Evolutionary conservation across 768 basidiomycete species (phyloP).

Genomic region (Termitomyces sp.): DNA sequence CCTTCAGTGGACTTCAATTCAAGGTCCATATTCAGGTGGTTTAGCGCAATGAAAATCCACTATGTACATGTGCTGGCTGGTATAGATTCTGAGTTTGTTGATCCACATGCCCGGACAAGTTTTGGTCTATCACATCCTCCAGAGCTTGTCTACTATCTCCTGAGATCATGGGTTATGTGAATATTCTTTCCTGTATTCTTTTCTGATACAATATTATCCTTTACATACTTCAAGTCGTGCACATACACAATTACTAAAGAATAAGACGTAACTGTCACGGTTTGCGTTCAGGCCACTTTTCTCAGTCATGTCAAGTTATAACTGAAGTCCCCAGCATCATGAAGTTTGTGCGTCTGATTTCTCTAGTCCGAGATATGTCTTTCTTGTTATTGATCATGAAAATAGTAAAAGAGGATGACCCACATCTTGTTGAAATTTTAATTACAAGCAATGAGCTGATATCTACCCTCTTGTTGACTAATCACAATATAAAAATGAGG

Average conservation of each 20-base stretch:
- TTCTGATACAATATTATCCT: too few relatives aligned
- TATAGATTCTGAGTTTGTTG: slow-evolving; percentile 51
- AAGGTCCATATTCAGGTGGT: slow-evolving; percentile 53
- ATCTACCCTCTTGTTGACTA: too few relatives aligned
- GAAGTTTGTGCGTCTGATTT: not conserved
- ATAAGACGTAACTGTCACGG: too few relatives aligned
- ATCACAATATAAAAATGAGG: too few relatives aligned
- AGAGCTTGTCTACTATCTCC: slow-evolving; percentile 62
- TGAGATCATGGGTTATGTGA: slow-evolving; percentile 54
- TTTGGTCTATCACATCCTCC: slow-evolving; percentile 45
- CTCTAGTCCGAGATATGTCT: not conserved
- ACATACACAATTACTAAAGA: too few relatives aligned
- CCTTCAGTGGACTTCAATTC: not conserved
- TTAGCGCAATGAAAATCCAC: slow-evolving; percentile 74
- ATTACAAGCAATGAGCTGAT: too few relatives aligned
- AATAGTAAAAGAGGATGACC: too few relatives aligned
- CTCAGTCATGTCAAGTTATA: not conserved
- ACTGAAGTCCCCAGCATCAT: not conserved
- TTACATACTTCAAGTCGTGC: too few relatives aligned
- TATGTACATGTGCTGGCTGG: slow-evolving; percentile 63
- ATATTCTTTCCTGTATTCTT: too few relatives aligned
- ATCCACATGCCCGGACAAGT: slow-evolving; percentile 15
- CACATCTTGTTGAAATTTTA: too few relatives aligned
- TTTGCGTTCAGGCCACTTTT: too few relatives aligned
- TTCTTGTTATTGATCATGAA: not conserved